A percentile compares a stretch with the other conserved stretches of the same genome.
phyloP scores from a whole-genome alignment of 768 basidiomycete genomes.

The Termitomyces sp. region DNA sequence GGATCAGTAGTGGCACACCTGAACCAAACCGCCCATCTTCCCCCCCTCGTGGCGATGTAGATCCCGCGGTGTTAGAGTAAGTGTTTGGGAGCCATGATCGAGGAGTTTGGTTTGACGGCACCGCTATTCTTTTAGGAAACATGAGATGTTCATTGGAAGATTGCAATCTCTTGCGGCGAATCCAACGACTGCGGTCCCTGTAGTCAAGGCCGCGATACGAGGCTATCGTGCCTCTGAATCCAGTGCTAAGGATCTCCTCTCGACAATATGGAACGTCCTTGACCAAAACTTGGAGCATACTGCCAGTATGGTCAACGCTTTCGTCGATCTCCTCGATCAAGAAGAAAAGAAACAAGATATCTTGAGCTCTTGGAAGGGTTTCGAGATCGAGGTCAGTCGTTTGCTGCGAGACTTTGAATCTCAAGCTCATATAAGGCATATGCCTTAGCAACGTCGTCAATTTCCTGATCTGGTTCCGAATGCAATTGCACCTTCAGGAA shows the following conservation, averaged over 20 bases:
- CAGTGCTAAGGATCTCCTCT: slow-evolving; percentile 78
- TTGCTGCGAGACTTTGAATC: not conserved
- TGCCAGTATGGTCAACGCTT: slow-evolving; percentile 61
- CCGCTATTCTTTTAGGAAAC: slow-evolving; percentile 40
- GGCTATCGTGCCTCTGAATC: slow-evolving; percentile 75
- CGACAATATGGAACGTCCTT: slow-evolving; percentile 42
- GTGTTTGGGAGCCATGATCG: slow-evolving; percentile 13
- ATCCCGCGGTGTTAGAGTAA: slow-evolving; percentile 52
- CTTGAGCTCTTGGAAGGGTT: slow-evolving; percentile 74
- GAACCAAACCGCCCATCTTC: slow-evolving; percentile 30
- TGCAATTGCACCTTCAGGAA: slow-evolving; percentile 32
- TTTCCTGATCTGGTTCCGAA: slow-evolving; percentile 73
- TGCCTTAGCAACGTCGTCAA: slow-evolving; percentile 67
- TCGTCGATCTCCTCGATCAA: slow-evolving; percentile 73
- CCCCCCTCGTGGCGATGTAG: slow-evolving; percentile 38
- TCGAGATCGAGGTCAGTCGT: slow-evolving; percentile 66
- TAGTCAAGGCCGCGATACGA: slow-evolving; percentile 69
- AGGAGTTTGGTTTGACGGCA: not conserved
- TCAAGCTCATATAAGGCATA: not conserved
- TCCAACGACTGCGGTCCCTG: slow-evolving; percentile 49
- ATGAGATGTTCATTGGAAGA: slow-evolving; percentile 58
- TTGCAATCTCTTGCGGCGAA: slow-evolving; percentile 55
- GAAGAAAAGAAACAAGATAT: slow-evolving; percentile 79
- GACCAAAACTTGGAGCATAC: slow-evolving; percentile 59
- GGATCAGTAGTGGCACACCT: slow-evolving; percentile 16